Evolutionary conservation across 192 early-diverging fungal genomes (phyloP).

Genomic region (Linnemannia zychae): DNA sequence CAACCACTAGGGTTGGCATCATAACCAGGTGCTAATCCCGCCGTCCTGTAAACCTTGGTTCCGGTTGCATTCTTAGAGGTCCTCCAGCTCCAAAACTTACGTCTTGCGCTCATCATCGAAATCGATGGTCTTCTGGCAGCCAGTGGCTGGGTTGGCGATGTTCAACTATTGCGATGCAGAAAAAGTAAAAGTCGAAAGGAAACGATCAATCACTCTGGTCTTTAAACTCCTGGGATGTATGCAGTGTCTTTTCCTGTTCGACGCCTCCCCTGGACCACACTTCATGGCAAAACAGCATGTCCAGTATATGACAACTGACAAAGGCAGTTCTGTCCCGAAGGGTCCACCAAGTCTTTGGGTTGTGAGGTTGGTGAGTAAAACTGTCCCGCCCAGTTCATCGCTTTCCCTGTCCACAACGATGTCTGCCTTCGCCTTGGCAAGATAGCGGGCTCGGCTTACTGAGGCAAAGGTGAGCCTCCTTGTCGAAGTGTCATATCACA

Average conservation of each 20-base stretch:
- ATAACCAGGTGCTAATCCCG: constrained; percentile 10
- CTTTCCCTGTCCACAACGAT: neutral
- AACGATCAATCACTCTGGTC: constrained; percentile 15
- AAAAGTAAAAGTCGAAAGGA: constrained; percentile 19
- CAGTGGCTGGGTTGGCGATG: constrained; percentile 98
- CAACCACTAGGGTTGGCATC: neutral
- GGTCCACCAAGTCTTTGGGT: neutral
- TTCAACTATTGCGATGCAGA: constrained; percentile 81
- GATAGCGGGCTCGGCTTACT: neutral
- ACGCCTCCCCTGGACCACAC: neutral
- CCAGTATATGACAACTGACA: neutral
- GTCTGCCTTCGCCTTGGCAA: neutral
- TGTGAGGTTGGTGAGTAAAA: neutral
- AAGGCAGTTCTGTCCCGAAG: neutral
- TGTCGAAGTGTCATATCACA: neutral
- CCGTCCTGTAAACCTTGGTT: neutral
- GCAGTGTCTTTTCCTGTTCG: neutral
- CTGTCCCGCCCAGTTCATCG: neutral
- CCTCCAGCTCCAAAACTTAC: constrained; percentile 61
- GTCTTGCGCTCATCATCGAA: constrained; percentile 96
- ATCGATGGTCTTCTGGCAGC: constrained; percentile 98
- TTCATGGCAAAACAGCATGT: neutral
- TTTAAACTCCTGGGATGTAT: neutral
- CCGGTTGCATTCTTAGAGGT: neutral
- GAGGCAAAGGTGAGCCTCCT: neutral